Evolutionary conservation across 176 grass and related monocot genomes (phyloP).

Genomic region (Paspalum notatum): DNA sequence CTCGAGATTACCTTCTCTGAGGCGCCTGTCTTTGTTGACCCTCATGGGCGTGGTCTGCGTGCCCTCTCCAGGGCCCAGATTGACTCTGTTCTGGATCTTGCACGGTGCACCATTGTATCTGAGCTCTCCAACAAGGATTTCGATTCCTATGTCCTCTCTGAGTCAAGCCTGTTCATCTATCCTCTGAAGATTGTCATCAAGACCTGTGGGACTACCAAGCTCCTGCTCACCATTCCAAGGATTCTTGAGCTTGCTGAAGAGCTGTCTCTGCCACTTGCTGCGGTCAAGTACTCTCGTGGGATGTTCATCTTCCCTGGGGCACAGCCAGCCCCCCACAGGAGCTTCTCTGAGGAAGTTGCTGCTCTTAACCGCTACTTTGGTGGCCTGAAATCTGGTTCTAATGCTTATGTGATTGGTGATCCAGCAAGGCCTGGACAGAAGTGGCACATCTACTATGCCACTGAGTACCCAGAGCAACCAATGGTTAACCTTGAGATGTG

Average conservation of each 20-base stretch:
- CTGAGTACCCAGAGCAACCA: conserved; percentile 57
- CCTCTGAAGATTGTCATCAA: conserved; percentile 70
- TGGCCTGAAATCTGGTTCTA: conserved; percentile 53
- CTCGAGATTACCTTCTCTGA: conserved; percentile 70
- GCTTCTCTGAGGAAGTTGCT: conserved; percentile 75
- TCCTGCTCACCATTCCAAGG: conserved; percentile 72
- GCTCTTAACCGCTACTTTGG: conserved; percentile 64
- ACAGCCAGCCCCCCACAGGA: conserved; percentile 78
- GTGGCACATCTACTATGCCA: conserved; percentile 80
- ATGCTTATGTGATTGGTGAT: conserved; percentile 75
- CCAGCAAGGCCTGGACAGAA: conserved; percentile 57
- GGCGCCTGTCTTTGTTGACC: conserved; percentile 57
- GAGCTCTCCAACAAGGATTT: conserved; percentile 77
- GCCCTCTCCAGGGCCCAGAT: conserved; percentile 76
- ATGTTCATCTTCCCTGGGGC: conserved; percentile 70
- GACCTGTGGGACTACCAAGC: conserved; percentile 83
- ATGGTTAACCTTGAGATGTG: conserved; percentile 87
- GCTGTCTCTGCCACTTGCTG: conserved; percentile 61
- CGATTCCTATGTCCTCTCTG: conserved; percentile 76
- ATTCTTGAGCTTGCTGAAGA: conserved; percentile 77
- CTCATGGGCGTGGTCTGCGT: conserved; percentile 60
- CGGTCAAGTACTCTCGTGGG: conserved; percentile 79
- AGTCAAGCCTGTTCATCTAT: conserved; percentile 83
- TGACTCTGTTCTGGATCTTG: conserved; percentile 76
- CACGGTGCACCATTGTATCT: conserved; percentile 77